These are phyloP conservation scores for Entoloma clypeatum DNA, from an alignment of 1,284 basidiomycete genomes.

Conservation along the genomic window DNA sequence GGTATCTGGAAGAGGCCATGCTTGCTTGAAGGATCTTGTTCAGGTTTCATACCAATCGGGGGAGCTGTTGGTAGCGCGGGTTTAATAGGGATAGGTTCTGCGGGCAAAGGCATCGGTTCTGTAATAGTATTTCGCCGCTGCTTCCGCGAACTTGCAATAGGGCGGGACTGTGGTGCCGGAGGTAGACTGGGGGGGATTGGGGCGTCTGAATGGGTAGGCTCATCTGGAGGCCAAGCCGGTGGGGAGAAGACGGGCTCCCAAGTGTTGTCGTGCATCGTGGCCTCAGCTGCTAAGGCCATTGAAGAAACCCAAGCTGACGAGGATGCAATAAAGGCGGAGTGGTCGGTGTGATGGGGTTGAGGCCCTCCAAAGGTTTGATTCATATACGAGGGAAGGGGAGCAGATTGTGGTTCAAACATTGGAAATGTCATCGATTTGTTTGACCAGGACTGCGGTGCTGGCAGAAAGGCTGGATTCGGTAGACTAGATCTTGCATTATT, in stretches of 20 bases:
- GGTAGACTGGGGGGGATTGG: slow-evolving; percentile 1
- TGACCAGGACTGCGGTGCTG: slow-evolving; percentile 1
- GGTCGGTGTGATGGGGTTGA: slow-evolving; percentile 2
- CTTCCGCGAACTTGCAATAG: slow-evolving; percentile 5
- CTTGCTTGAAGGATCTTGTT: slow-evolving; percentile 39
- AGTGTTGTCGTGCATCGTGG: slow-evolving; percentile 9
- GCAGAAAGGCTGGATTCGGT: slow-evolving; percentile 8
- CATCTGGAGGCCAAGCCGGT: slow-evolving; percentile 2
- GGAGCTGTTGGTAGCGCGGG: slow-evolving; percentile 9
- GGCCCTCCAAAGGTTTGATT: neutral
- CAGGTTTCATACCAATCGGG: slow-evolving; percentile 39
- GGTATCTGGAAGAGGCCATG: slow-evolving; percentile 39
- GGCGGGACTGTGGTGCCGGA: neutral
- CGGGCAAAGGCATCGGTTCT: slow-evolving; percentile 17
- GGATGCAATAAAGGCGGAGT: slow-evolving; percentile 10
- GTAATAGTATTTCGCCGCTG: slow-evolving; percentile 5
- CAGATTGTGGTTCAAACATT: neutral
- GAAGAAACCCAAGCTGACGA: slow-evolving; percentile 40
- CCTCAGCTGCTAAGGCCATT: slow-evolving; percentile 34
- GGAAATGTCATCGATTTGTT: neutral
- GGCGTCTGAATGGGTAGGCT: slow-evolving; percentile 15
- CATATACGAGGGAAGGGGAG: slow-evolving; percentile 4
- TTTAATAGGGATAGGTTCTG: slow-evolving; percentile 13
- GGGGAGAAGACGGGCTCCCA: slow-evolving; percentile 4
- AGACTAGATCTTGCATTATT: slow-evolving; percentile 11